Percentiles rank a stretch among this genome's conserved stretches.
Evolutionary conservation across 805 yeast genomes (phyloP).

Genomic region (Saccharomycopsis vini): DNA sequence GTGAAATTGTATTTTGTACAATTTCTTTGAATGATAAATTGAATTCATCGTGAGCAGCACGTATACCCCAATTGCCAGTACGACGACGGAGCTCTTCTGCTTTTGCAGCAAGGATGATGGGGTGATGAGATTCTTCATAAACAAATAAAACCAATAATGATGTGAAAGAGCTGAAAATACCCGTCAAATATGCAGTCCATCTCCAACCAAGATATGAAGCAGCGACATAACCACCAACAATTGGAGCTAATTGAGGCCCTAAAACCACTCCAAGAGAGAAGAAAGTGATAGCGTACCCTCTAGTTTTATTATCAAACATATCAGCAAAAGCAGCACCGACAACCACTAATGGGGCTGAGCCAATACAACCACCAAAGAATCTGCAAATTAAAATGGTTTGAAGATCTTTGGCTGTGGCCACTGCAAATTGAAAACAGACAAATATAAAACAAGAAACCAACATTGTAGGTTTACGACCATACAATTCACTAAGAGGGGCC

Average conservation of each 20-base stretch:
- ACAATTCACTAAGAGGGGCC: conserved; percentile 82
- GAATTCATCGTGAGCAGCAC: conserved; percentile 65
- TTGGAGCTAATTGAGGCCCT: conserved; percentile 80
- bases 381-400: conserved; percentile 73
- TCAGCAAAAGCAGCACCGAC: conserved; percentile 86
- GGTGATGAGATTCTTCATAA: conserved; percentile 63
- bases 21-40: conserved; percentile 50
- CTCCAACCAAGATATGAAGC: conserved; percentile 65
- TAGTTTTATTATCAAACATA: conserved; percentile 50
- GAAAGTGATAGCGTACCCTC: conserved; percentile 70
- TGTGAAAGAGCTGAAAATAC: conserved; percentile 45
- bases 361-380: conserved; percentile 71
- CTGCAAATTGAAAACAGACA: conserved; percentile 56
- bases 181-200: conserved; percentile 69
- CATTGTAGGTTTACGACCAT: conserved; percentile 58
- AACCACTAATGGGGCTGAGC: conserved; percentile 79
- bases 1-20: conserved; percentile 48
- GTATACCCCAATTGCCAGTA: conserved; percentile 78
- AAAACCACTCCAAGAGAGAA: conserved; percentile 67
- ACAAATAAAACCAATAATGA: conserved; percentile 34
- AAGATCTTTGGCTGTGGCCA: conserved; percentile 68
- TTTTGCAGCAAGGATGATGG: conserved; percentile 51
- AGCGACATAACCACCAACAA: conserved; percentile 63
- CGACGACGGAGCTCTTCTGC: conserved; percentile 53
- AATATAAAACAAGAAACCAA: conserved; percentile 48